A percentile compares a stretch with the other conserved stretches of the same genome.
These are phyloP conservation scores for Cichorium intybus DNA, from an alignment of 140 eudicot species.

Conservation along the genomic window DNA sequence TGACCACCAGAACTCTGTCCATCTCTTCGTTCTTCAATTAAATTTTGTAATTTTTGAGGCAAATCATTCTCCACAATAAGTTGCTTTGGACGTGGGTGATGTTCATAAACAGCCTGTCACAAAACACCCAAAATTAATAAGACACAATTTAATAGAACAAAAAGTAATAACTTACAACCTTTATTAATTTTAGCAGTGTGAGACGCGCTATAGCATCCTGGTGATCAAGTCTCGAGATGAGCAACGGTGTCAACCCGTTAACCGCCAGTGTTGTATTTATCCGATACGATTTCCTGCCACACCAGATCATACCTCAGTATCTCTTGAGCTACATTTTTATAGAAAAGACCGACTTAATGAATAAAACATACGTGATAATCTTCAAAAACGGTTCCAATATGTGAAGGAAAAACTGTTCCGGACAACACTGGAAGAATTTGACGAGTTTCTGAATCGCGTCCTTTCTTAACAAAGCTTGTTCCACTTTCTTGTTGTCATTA, in stretches of 20 bases:
- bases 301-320: neutral
- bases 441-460: slow-evolving; percentile 88
- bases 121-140: neutral
- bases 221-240: slow-evolving; percentile 80
- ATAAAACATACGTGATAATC: slow-evolving; percentile 74
- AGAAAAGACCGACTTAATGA: neutral
- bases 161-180: slow-evolving; percentile 38
- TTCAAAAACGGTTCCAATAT: slow-evolving; percentile 93
- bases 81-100: slow-evolving; percentile 94
- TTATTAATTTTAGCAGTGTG: slow-evolving; percentile 80
- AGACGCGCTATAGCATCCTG: slow-evolving; percentile 98
- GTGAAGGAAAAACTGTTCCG: slow-evolving; percentile 83
- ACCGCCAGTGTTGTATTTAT: slow-evolving; percentile 92
- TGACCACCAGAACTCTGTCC: slow-evolving; percentile 96
- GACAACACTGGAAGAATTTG: slow-evolving; percentile 82
- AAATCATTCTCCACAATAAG: slow-evolving; percentile 86
- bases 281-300: slow-evolving; percentile 86
- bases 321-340: neutral
- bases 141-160: neutral
- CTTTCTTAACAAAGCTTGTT: slow-evolving; percentile 85
- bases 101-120: slow-evolving; percentile 92
- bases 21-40: slow-evolving; percentile 91
- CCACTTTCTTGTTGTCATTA: slow-evolving; percentile 86
- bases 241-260: slow-evolving; percentile 87
- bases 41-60: slow-evolving; percentile 83